phyloP scores from a whole-genome alignment of 441 rosid species.

The Adansonia madagascariensis region DNA sequence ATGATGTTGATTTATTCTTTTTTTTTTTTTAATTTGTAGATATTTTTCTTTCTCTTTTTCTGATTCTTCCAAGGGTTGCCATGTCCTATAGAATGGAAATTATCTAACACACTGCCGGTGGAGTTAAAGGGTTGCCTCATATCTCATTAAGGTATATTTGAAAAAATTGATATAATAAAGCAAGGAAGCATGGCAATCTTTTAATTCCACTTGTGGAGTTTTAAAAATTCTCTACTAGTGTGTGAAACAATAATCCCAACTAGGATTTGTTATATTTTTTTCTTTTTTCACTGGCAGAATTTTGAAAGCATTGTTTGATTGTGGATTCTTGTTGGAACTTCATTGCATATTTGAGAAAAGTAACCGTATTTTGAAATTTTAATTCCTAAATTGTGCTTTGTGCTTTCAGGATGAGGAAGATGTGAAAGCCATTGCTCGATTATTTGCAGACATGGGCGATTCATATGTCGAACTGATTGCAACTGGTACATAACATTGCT shows the following conservation, averaged over 20 bases:
- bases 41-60: constrained; percentile 11
- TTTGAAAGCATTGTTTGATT: not conserved
- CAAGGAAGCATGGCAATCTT: not conserved
- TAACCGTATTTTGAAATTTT: constrained; percentile 13
- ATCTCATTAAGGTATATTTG: not conserved
- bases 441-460: constrained; percentile 98
- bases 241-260: not conserved
- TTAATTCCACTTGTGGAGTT: not conserved
- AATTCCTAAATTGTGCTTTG: constrained; percentile 30
- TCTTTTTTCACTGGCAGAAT: constrained; percentile 11
- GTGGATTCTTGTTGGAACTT: constrained; percentile 2
- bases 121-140: not conserved
- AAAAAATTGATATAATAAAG: not conserved
- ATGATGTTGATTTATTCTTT: not conserved
- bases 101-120: not conserved
- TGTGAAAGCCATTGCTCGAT: constrained; percentile 96
- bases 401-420: constrained; percentile 93
- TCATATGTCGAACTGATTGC: constrained; percentile 96
- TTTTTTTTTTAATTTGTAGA: not conserved
- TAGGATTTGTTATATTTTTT: not conserved
- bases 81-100: not conserved
- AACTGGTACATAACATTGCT: constrained; percentile 56
- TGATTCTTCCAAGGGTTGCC: constrained; percentile 16
- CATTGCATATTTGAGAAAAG: constrained; percentile 4
- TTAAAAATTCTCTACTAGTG: not conserved